Percentiles rank a stretch among this genome's conserved stretches.
These are phyloP conservation scores for Hygrophoropsis aurantiaca DNA, from an alignment of 768 basidiomycete genomes.

Conservation along the genomic window DNA sequence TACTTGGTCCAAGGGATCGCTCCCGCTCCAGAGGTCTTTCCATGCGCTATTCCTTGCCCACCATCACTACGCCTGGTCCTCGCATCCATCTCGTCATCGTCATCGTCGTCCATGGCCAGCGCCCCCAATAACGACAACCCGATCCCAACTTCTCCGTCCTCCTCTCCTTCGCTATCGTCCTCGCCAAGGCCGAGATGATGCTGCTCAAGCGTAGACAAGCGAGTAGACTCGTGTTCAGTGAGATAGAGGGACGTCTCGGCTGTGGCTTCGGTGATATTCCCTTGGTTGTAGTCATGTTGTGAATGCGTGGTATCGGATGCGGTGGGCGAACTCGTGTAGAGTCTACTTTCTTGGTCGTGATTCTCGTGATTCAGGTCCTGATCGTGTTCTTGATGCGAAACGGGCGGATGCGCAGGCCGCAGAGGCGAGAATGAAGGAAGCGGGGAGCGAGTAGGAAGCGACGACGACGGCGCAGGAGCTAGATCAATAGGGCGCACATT, in stretches of 20 bases:
- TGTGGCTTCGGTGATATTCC: no score
- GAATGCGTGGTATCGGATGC: no score
- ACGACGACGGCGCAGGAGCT: not conserved
- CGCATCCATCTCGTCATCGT: slow-evolving; percentile 12
- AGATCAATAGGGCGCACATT: slow-evolving; percentile 11
- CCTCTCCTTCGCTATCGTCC: not conserved
- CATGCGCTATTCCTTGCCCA: slow-evolving; percentile 1
- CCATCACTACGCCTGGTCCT: slow-evolving; percentile 3
- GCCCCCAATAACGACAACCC: slow-evolving; percentile 65
- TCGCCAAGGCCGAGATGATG: slow-evolving; percentile 8
- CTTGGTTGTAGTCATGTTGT: no score
- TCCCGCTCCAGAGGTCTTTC: not conserved
- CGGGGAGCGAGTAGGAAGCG: slow-evolving; percentile 7
- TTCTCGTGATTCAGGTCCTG: not conserved
- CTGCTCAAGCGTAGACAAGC: slow-evolving; percentile 22
- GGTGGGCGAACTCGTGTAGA: no score
- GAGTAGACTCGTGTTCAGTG: slow-evolving; percentile 16
- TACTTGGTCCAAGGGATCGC: slow-evolving; percentile 30
- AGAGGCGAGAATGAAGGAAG: slow-evolving; percentile 7
- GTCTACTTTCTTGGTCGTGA: not conserved
- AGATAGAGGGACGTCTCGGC: no score
- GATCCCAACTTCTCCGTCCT: slow-evolving; percentile 61
- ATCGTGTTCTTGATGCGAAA: no score
- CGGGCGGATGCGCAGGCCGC: slow-evolving; percentile 9
- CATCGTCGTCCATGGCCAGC: slow-evolving; percentile 34